Base-by-base conservation (phyloP, 2,329 filamentous ascomycete species). In the Fusarium sp. region DNA sequence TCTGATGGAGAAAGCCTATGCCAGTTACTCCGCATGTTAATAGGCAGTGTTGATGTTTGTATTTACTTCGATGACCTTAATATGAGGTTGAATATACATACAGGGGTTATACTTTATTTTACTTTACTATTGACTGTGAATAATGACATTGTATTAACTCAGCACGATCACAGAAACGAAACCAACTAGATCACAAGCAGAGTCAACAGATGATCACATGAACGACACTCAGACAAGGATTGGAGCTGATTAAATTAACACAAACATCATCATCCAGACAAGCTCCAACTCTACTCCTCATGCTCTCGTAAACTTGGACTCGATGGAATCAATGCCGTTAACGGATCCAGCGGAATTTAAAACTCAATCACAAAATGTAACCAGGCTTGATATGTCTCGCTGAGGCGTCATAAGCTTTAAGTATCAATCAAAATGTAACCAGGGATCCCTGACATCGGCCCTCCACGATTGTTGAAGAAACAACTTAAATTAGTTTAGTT, bases 1-100 rank as follows among this genome's bases (percentile, higher is more conserved):
- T 45, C 31, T 21, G 21, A 44, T 16, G 64, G 69, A 45, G 37
- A 72, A 46, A 60, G 44, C 54, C 51, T 25, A 8, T 38, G 58
- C 49, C 25, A 60, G 51, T 51, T 60, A 69, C 55, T 65, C 45
- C 27, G 9, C 19, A 14, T 46, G 42, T 35, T 12, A 65, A 60
- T 23, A n/a, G 33, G 19, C 31, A 29, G 31, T 39, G 19, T 49
- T 54, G 18, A 42, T 54, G n/a, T 39, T 46, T 39, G 39, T 48
- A 45, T 63, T 15, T 59, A 39, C 37, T 63, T 68, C 63, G 29
- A 46, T 29, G 37, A 25, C 52, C 21, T 39, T 51, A n/a, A 25
- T 55, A 19, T 39, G 35, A 41, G 49, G 35, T 52, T 38, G 7
- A 69, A 23, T 31, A 55, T 46, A 63, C 25, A 63, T 39, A 45